Conservation (phyloP, 1,284 basidiomycete species). For the Amylostereum chailletii region DNA sequence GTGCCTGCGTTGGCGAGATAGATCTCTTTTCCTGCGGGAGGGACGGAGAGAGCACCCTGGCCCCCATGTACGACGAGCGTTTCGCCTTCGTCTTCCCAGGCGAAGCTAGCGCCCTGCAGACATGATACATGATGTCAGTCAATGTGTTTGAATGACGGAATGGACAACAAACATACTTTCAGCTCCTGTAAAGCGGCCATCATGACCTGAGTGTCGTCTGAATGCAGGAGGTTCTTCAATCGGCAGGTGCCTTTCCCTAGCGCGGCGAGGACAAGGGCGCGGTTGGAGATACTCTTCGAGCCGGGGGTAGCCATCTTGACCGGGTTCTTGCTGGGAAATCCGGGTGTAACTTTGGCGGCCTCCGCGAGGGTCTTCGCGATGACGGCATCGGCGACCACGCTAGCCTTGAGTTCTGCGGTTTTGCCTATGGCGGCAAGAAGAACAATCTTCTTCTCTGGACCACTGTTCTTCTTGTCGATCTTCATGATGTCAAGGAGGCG, state of each 20-base stretch:
- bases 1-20: slow-evolving; percentile 98
- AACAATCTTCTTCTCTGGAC: slow-evolving; percentile 89
- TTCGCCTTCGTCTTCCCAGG: slow-evolving; percentile 91
- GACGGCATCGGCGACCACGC: slow-evolving; percentile 71
- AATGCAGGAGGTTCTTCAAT: slow-evolving; percentile 88
- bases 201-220: slow-evolving; percentile 99
- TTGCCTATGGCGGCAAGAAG: slow-evolving; percentile 86
- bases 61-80: slow-evolving; percentile 91
- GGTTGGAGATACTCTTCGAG: slow-evolving; percentile 95
- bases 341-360: slow-evolving; percentile 67
- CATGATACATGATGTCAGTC: background rate
- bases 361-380: slow-evolving; percentile 79
- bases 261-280: slow-evolving; percentile 90
- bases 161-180: slow-evolving; percentile 41
- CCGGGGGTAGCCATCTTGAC: slow-evolving; percentile 90
- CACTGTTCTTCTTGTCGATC: slow-evolving; percentile 98
- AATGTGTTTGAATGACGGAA: background rate
- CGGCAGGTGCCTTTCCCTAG: slow-evolving; percentile 85
- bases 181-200: slow-evolving; percentile 89
- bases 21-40: slow-evolving; percentile 75
- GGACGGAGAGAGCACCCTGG: slow-evolving; percentile 72
- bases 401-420: slow-evolving; percentile 89
- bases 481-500: slow-evolving; percentile 87
- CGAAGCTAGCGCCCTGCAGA: slow-evolving; percentile 73
- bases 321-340: slow-evolving; percentile 55